Evolutionary conservation across 768 basidiomycete genomes (phyloP), one percentile per base, ranked within the genome.

Genomic region (Leccinum subtestaceum): DNA sequence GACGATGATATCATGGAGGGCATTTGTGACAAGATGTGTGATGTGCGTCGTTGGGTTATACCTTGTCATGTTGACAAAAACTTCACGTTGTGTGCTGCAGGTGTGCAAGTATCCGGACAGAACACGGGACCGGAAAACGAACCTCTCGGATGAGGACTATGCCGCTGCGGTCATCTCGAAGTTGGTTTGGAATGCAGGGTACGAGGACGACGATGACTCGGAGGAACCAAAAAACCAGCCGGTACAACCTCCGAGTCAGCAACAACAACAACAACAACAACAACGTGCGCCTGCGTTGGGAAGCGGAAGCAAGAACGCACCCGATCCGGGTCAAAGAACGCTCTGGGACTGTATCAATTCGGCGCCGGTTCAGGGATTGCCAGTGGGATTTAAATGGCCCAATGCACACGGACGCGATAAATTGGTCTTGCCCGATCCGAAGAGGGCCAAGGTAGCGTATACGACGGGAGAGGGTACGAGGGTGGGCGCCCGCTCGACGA

Each of bases 101-200:
- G 80, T 91, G 3, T 93, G 92, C 75, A 91, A 88, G 72, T 84
- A 85, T 61, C 88, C 89, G 0, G 85, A 86, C 25, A 91, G 86
- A 74, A 81, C 84, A 0, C 77, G 70, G 53, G 74, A 69, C 3
- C 79, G 80, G 27, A 79, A 81, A 57, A 66, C 62, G 25, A 80
- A 78, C n/a, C 76, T 92, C 4, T 81, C 84, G 0, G 70, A 74
- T 3, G 69, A 74, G 31, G 77, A 75, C 2, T 62, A 69, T 45
- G 69, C 78, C 3, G 65, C 63, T 3, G 57, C 67, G 0, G 68
- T 54, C 17, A 40, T 68, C 45, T 69, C 69, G 2, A 59, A 4
- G 32, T 53, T 56, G 6, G 53, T 56, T 34, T 67, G 67, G 70
- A 63, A 63, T 40, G 34, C 57, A 5, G 63, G 64, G 10, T 71